These are phyloP conservation scores for Oryza australiensis DNA, from an alignment of 176 grass and related monocot species.

Conservation along the genomic window DNA sequence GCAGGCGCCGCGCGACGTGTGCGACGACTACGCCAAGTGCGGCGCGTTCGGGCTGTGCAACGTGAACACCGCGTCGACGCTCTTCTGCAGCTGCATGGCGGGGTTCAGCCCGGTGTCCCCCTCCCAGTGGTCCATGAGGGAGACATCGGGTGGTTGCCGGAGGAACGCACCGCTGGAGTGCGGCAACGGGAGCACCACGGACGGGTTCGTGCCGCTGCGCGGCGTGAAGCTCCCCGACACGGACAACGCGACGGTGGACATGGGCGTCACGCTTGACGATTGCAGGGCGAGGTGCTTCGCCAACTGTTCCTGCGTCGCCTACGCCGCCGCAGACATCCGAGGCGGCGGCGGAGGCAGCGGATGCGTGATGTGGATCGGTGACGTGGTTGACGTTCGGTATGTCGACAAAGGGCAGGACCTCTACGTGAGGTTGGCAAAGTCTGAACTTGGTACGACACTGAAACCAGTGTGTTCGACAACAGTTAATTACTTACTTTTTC, in stretches of 20 bases:
- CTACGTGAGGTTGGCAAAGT: slow-evolving; percentile 24
- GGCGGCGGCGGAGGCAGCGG: slow-evolving; percentile 27
- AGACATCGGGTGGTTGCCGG: slow-evolving; percentile 41
- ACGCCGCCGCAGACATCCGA: slow-evolving; percentile 31
- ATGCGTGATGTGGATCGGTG: slow-evolving; percentile 32
- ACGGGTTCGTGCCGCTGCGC: slow-evolving; percentile 25
- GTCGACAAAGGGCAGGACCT: slow-evolving; percentile 47
- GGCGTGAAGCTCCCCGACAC: slow-evolving; percentile 68
- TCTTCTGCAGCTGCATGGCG: slow-evolving; percentile 45
- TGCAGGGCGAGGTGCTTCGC: slow-evolving; percentile 40
- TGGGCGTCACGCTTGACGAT: slow-evolving; percentile 19
- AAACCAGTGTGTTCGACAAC: no score
- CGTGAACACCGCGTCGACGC: slow-evolving; percentile 34
- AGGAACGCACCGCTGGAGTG: slow-evolving; percentile 45
- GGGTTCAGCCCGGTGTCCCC: slow-evolving; percentile 49
- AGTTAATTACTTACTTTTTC: not conserved
- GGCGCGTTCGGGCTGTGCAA: slow-evolving; percentile 56
- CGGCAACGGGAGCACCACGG: slow-evolving; percentile 28
- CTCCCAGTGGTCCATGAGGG: slow-evolving; percentile 45
- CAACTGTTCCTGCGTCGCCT: slow-evolving; percentile 69
- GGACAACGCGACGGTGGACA: slow-evolving; percentile 31
- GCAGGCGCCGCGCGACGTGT: slow-evolving; percentile 35
- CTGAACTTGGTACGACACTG: slow-evolving; percentile 38
- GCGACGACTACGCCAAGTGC: slow-evolving; percentile 56
- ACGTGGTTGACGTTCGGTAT: slow-evolving; percentile 23